Percentiles rank a stretch among this genome's conserved stretches.
Evolutionary conservation across 139 green algal species (phyloP).

Genomic region (Tetraselmis chui): DNA sequence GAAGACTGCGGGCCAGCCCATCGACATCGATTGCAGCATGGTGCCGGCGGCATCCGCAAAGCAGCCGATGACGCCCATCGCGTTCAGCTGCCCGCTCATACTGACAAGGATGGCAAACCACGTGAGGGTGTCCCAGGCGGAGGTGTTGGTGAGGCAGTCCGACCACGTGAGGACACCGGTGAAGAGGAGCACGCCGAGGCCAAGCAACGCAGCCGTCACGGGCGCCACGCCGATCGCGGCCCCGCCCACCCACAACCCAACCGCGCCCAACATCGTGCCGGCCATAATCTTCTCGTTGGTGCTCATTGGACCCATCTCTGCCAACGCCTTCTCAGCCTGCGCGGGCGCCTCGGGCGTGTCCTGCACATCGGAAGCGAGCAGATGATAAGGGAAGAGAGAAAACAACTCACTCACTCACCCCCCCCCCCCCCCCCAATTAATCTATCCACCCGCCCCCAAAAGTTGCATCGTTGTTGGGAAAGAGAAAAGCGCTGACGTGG

Average conservation of each 20-base stretch:
- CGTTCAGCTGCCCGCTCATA: constrained; percentile 75
- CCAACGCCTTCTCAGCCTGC: constrained; percentile 47
- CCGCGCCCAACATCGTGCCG: constrained; percentile 71
- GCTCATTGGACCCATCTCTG: constrained; percentile 81
- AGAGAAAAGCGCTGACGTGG: too few relatives aligned
- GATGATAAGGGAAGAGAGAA: constrained; percentile 24
- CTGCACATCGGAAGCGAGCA: constrained; percentile 18
- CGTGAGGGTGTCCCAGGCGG: constrained; percentile 94
- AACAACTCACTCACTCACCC: constrained; percentile 25
- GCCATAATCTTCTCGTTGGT: constrained; percentile 86
- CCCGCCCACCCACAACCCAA: constrained; percentile 83
- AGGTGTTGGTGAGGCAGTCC: constrained; percentile 88
- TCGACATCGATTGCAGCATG: constrained; percentile 45
- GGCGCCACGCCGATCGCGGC: constrained; percentile 65
- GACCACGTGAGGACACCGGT: constrained; percentile 82
- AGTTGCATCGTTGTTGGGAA: too few relatives aligned
- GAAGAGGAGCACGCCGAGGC: constrained; percentile 76
- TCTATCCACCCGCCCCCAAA: too few relatives aligned
- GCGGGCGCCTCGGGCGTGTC: constrained; percentile 84
- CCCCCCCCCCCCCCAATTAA: too few relatives aligned
- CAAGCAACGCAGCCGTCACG: constrained; percentile 90
- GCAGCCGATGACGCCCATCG: constrained; percentile 59
- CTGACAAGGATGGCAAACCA: constrained; percentile 90
- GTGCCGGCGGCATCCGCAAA: constrained; percentile 49
- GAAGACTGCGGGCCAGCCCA: constrained; percentile 76